phyloP scores from a whole-genome alignment of 2,329 filamentous ascomycete genomes.

The Teratosphaeria viscida region DNA sequence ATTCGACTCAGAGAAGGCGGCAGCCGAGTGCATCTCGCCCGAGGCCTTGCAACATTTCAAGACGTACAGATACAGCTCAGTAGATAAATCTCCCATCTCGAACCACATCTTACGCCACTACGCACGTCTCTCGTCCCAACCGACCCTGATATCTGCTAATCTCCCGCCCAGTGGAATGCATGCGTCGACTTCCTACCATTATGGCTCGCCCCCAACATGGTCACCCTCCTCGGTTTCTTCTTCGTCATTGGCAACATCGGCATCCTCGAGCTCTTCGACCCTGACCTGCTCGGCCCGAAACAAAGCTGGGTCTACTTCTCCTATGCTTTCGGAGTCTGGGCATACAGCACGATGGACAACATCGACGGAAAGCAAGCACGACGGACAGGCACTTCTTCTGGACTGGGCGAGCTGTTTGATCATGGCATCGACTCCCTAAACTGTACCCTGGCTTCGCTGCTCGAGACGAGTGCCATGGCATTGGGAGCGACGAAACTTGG shows the following conservation, averaged over 20 bases:
- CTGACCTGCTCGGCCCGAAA: slow-evolving; percentile 63
- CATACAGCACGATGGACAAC: slow-evolving; percentile 97
- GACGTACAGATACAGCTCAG: slow-evolving; percentile 92
- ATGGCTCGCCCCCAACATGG: slow-evolving; percentile 97
- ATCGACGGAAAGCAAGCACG: slow-evolving; percentile 96
- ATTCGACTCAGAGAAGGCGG: slow-evolving; percentile 3
- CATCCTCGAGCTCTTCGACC: slow-evolving; percentile 67
- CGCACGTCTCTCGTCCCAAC: slow-evolving; percentile 45
- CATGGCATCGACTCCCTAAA: slow-evolving; percentile 98
- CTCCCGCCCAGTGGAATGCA: slow-evolving; percentile 71
- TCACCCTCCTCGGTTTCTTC: slow-evolving; percentile 87
- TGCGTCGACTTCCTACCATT: slow-evolving; percentile 84
- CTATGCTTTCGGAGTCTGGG: slow-evolving; percentile 91
- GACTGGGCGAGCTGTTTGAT: slow-evolving; percentile 92
- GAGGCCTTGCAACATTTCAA: slow-evolving; percentile 85
- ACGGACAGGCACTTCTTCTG: slow-evolving; percentile 87
- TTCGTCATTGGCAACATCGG: slow-evolving; percentile 82
- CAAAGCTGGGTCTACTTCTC: slow-evolving; percentile 93
- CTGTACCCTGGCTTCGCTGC: slow-evolving; percentile 82
- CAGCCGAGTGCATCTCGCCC: slow-evolving; percentile 51
- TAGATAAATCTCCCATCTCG: slow-evolving; percentile 91
- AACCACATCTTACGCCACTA: slow-evolving; percentile 91
- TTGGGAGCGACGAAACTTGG: slow-evolving; percentile 75
- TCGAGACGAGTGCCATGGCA: slow-evolving; percentile 88
- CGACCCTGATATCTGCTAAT: not conserved